phyloP scores from a whole-genome alignment of 1,139 yeast genomes.

The Meyerozyma elateridarum region DNA sequence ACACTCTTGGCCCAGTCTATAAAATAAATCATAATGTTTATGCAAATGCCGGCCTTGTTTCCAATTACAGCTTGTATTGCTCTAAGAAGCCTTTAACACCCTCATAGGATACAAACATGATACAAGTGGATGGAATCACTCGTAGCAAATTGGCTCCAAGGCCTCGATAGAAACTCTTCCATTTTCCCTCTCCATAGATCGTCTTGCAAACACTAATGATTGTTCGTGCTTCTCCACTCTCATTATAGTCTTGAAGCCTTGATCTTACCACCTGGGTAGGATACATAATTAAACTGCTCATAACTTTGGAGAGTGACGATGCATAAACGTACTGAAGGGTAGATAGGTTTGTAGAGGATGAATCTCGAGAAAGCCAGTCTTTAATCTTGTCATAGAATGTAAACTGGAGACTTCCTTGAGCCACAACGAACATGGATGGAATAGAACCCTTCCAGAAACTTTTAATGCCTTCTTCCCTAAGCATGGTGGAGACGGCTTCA shows the following conservation, averaged over 20 bases:
- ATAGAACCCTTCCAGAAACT: slow-evolving; percentile 81
- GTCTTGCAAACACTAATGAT: slow-evolving; percentile 19
- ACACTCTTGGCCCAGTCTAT: too few species aligned
- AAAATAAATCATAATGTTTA: too few species aligned
- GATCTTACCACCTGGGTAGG: slow-evolving; percentile 84
- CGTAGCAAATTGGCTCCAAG: slow-evolving; percentile 54
- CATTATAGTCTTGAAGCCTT: slow-evolving; percentile 58
- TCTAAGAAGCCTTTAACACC: slow-evolving; percentile 34
- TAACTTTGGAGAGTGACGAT: slow-evolving; percentile 65
- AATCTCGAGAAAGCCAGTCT: slow-evolving; percentile 16
- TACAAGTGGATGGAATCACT: slow-evolving; percentile 71
- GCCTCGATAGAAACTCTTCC: slow-evolving; percentile 74
- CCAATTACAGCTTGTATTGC: too few species aligned
- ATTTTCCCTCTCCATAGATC: slow-evolving; percentile 39
- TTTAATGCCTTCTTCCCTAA: slow-evolving; percentile 55
- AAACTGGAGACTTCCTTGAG: slow-evolving; percentile 86
- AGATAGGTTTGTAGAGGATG: slow-evolving; percentile 23
- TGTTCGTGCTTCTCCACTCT: slow-evolving; percentile 13
- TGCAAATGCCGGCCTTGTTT: too few species aligned
- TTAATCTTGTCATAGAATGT: slow-evolving; percentile 78
- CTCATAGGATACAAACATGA: slow-evolving; percentile 66
- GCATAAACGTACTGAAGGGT: slow-evolving; percentile 57
- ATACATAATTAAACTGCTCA: slow-evolving; percentile 66
- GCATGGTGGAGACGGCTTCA: slow-evolving; percentile 53
- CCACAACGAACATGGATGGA: slow-evolving; percentile 79